Percentiles rank a stretch among this genome's conserved stretches.
These are phyloP conservation scores for Claviceps citrina DNA, from an alignment of 2,329 filamentous ascomycete genomes.

Conservation along the genomic window DNA sequence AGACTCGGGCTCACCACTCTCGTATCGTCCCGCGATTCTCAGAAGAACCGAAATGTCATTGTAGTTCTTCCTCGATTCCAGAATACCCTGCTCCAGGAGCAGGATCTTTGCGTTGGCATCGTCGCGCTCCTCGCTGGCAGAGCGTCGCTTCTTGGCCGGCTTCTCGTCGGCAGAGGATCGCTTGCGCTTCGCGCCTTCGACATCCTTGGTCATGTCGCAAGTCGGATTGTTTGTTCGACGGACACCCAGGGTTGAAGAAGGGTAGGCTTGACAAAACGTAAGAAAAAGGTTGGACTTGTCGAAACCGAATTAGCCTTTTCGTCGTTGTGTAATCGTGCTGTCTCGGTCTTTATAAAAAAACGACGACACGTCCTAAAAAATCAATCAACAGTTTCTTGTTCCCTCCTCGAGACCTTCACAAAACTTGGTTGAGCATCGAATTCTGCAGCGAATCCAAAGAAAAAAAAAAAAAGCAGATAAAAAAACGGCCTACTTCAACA, in stretches of 20 bases:
- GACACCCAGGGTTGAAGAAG: neutral
- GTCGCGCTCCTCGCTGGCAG: slow-evolving; percentile 30
- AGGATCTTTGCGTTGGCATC: slow-evolving; percentile 52
- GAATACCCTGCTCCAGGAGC: slow-evolving; percentile 61
- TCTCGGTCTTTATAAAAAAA: too few relatives aligned
- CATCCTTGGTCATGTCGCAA: slow-evolving; percentile 14
- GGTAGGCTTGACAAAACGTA: too few relatives aligned
- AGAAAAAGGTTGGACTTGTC: too few relatives aligned
- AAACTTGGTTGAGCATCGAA: slow-evolving; percentile 4
- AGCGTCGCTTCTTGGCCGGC: slow-evolving; percentile 35
- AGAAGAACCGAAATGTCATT: slow-evolving; percentile 73
- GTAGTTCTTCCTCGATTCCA: slow-evolving; percentile 78
- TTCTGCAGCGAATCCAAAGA: slow-evolving; percentile 4
- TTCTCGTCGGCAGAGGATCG: slow-evolving; percentile 26
- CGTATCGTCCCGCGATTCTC: slow-evolving; percentile 31
- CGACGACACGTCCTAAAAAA: too few relatives aligned
- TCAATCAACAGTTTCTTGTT: too few relatives aligned
- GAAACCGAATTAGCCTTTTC: too few relatives aligned
- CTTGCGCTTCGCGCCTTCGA: slow-evolving; percentile 33
- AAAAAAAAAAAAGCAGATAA: too few relatives aligned
- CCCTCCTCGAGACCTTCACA: neutral
- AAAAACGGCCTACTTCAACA: neutral
- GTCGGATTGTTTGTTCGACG: neutral
- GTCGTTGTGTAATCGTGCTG: too few relatives aligned
- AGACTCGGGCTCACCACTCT: slow-evolving; percentile 36